A percentile compares a stretch with the other conserved stretches of the same genome.
Conservation (phyloP, 129 eudicot species). For the carrot (Daucus carota) region DH1_v3.0 NC_030383.2:54996001-54996500, state of each 20-base stretch:
- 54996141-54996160: slow-evolving; percentile 57
- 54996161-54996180: slow-evolving; percentile 27
- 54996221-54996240: slow-evolving; percentile 60
- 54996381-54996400: neutral
- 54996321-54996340: neutral
- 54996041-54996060: slow-evolving; percentile 43
- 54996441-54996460: too few species aligned
- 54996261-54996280: slow-evolving; percentile 42
- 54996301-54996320: neutral
- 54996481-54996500: too few species aligned
- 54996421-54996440: too few species aligned
- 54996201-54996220: slow-evolving; percentile 52
- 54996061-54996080: slow-evolving; percentile 68
- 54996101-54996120: slow-evolving; percentile 65
- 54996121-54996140: slow-evolving; percentile 46
- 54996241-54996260: slow-evolving; percentile 47
- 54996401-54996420: neutral
- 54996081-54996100: slow-evolving; percentile 36
- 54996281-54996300: neutral
- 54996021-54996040: slow-evolving; percentile 67
- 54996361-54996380: slow-evolving; percentile 1
- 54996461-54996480: too few species aligned
- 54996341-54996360: neutral
- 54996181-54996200: slow-evolving; percentile 37
- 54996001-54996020: slow-evolving; percentile 53